Conservation (phyloP, 331 rosid genomes). For the Quercus phellos region DNA sequence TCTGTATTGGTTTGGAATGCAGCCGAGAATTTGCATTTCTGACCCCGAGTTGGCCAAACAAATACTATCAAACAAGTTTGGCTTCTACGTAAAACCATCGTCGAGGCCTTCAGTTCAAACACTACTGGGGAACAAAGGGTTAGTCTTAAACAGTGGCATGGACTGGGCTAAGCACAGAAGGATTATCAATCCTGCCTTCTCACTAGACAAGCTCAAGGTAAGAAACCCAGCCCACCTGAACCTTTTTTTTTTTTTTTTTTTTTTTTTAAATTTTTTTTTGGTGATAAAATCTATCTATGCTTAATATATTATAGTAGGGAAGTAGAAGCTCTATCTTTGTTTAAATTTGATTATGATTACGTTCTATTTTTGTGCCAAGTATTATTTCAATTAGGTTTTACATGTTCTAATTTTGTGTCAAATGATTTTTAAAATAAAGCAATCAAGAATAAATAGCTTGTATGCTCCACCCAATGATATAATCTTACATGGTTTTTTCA, state of each 20-base stretch:
- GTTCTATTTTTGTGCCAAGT: too few species aligned
- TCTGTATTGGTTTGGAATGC: slow-evolving; percentile 23
- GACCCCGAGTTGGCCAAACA: slow-evolving; percentile 28
- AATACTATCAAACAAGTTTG: slow-evolving; percentile 23
- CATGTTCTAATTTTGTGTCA: too few species aligned
- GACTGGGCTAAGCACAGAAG: slow-evolving; percentile 21
- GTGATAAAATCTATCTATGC: too few species aligned
- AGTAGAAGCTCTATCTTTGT: too few species aligned
- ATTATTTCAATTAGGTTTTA: too few species aligned
- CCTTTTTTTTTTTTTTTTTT: background rate
- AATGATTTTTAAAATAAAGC: background rate
- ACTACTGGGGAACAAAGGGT: slow-evolving; percentile 7
- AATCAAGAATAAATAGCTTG: too few species aligned
- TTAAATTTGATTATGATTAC: too few species aligned
- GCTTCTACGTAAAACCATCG: slow-evolving; percentile 7
- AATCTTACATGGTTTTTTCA: too few species aligned
- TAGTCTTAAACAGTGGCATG: background rate
- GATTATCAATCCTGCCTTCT: slow-evolving; percentile 29
- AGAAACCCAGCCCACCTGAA: background rate
- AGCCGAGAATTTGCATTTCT: slow-evolving; percentile 11
- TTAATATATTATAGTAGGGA: background rate
- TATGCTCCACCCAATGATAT: too few species aligned
- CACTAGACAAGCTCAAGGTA: slow-evolving; percentile 31
- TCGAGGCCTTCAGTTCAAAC: slow-evolving; percentile 1
- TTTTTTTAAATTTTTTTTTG: too few species aligned